Percentiles rank a stretch among this genome's conserved stretches.
These are phyloP conservation scores for Globisporangium perplexum DNA, from an alignment of 352 stramenopile species.

Conservation along the genomic window DNA sequence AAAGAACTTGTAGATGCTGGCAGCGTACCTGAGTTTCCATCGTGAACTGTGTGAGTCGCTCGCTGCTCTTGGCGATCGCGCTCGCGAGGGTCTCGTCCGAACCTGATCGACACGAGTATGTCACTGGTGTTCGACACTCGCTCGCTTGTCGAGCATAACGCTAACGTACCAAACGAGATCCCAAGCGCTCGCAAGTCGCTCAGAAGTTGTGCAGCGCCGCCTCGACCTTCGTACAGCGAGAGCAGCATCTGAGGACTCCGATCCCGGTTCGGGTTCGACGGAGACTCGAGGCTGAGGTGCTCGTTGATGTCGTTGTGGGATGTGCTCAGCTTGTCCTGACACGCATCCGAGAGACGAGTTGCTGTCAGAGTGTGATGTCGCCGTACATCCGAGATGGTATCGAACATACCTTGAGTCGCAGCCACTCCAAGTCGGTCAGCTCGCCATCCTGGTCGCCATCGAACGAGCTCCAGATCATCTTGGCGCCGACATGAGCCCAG, in stretches of 20 bases:
- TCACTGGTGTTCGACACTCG: background rate
- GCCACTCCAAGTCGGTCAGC: conserved; percentile 22
- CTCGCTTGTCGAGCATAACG: background rate
- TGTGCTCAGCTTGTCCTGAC: conserved; percentile 20
- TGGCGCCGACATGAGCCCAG: conserved; percentile 25
- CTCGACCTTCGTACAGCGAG: conserved; percentile 23
- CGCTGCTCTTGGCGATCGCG: conserved; percentile 19
- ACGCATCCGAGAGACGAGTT: background rate
- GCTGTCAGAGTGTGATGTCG: background rate
- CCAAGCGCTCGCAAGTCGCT: conserved; percentile 33
- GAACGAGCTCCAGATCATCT: conserved; percentile 38
- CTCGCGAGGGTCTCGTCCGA: conserved; percentile 14
- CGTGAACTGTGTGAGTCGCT: conserved; percentile 17
- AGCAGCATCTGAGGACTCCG: conserved; percentile 13
- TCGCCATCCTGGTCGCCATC: conserved; percentile 23
- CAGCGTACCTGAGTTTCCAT: conserved; percentile 17
- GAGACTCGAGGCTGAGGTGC: conserved; percentile 6
- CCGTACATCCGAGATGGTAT: background rate
- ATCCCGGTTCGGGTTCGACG: background rate
- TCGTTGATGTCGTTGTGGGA: conserved; percentile 21
- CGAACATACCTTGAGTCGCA: conserved; percentile 31
- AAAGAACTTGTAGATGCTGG: background rate
- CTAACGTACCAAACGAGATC: conserved; percentile 33
- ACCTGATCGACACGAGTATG: conserved; percentile 5
- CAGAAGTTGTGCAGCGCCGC: conserved; percentile 17